Percentiles rank a stretch among this genome's conserved stretches.
phyloP scores from a whole-genome alignment of 345 rosid species.

The Eucalyptus caleyi region DNA sequence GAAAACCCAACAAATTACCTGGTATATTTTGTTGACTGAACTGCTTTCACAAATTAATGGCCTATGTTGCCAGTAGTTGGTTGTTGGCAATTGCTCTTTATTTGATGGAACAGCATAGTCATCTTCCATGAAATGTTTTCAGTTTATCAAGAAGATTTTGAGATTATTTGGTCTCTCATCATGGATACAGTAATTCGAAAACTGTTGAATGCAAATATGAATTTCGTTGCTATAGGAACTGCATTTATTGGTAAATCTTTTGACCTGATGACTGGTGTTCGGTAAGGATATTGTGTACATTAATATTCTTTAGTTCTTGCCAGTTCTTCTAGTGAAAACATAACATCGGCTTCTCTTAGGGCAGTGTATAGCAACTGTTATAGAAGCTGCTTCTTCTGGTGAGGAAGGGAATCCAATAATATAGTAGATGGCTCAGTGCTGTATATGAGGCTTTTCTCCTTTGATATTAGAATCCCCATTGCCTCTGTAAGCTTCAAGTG shows the following conservation, averaged over 20 bases:
- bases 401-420: neutral
- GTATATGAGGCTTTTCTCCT: neutral
- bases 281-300: neutral
- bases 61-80: neutral
- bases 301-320: neutral
- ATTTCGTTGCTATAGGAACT: neutral
- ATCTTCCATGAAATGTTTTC: neutral
- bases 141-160: neutral
- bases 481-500: neutral
- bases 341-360: neutral
- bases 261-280: neutral
- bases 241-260: neutral
- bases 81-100: neutral
- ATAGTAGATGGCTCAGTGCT: neutral
- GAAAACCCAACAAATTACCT: conserved; percentile 94
- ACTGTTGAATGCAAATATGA: neutral
- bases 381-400: neutral
- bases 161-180: neutral
- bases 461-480: neutral
- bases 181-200: neutral
- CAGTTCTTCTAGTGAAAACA: neutral
- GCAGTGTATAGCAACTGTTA: neutral
- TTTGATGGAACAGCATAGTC: neutral
- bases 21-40: conserved; percentile 24
- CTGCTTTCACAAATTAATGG: neutral